These are phyloP conservation scores for Xerocomus brunneocitrinus DNA, from an alignment of 768 basidiomycete genomes.

Conservation along the genomic window DNA sequence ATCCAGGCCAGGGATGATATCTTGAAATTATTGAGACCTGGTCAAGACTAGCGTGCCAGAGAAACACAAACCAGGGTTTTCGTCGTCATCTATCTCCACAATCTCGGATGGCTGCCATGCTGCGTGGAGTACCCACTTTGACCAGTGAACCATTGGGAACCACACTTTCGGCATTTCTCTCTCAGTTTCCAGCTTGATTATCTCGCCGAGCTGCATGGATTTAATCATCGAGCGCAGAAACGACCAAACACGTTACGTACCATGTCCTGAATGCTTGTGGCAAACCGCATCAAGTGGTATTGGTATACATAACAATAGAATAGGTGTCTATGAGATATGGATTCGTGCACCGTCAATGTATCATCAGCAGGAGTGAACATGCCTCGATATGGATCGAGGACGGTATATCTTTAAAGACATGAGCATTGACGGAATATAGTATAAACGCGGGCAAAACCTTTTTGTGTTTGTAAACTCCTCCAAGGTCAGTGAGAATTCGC, in stretches of 20 bases:
- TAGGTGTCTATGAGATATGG: constrained; percentile 61
- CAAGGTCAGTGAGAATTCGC: constrained; percentile 35
- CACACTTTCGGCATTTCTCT: constrained; percentile 44
- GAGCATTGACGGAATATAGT: neutral
- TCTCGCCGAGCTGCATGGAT: constrained; percentile 47
- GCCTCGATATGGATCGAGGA: constrained; percentile 60
- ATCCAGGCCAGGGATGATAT: constrained; percentile 56
- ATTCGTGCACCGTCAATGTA: constrained; percentile 29
- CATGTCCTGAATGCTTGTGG: constrained; percentile 27
- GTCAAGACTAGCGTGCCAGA: neutral
- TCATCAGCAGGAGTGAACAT: constrained; percentile 41
- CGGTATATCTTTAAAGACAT: constrained; percentile 33
- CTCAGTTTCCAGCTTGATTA: constrained; percentile 49
- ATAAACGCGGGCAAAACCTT: constrained; percentile 36
- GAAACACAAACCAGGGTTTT: constrained; percentile 50
- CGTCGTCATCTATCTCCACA: constrained; percentile 52
- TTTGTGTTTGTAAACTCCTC: constrained; percentile 45
- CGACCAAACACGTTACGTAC: constrained; percentile 24
- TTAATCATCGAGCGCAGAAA: neutral
- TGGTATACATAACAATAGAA: constrained; percentile 77
- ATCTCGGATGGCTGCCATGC: constrained; percentile 45
- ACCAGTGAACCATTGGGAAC: constrained; percentile 43
- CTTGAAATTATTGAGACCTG: constrained; percentile 19
- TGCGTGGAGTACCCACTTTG: constrained; percentile 38
- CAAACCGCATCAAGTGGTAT: constrained; percentile 42